Evolutionary conservation across 768 basidiomycete genomes (phyloP).

Genomic region (Rossbeevera mucosa): DNA sequence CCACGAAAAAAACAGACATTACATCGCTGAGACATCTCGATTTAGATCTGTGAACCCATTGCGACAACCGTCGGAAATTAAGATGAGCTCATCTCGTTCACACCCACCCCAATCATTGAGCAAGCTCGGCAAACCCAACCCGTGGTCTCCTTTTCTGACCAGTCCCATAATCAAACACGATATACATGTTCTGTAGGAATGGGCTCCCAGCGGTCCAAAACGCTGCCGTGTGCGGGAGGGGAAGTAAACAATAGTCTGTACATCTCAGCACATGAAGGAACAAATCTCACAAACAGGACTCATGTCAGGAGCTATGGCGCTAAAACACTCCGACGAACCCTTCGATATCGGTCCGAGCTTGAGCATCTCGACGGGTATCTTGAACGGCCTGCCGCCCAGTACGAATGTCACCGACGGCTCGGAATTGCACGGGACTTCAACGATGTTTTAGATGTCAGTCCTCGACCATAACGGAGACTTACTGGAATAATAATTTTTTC

Average conservation of each 20-base stretch:
- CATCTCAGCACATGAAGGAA: background rate
- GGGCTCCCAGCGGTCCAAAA: background rate
- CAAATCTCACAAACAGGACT: background rate
- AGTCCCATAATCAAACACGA: background rate
- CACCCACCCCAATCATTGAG: background rate
- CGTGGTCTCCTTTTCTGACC: background rate
- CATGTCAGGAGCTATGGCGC: background rate
- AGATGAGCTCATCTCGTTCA: too few relatives aligned
- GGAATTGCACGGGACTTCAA: background rate
- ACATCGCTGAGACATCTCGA: too few relatives aligned
- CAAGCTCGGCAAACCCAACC: background rate
- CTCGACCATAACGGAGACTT: background rate
- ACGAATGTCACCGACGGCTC: background rate
- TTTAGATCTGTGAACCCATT: conserved; percentile 3
- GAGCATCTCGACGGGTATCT: background rate
- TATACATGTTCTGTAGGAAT: background rate
- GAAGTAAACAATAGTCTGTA: background rate
- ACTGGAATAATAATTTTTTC: background rate
- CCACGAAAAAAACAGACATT: too few relatives aligned
- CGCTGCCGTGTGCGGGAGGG: background rate
- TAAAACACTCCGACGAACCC: background rate
- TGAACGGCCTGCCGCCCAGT: background rate
- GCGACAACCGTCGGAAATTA: conserved; percentile 4
- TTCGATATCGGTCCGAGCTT: background rate
- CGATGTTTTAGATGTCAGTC: background rate